phyloP scores from a whole-genome alignment of 2,329 filamentous ascomycete genomes.

The Immersiporthe knoxdaviesiana region DNA sequence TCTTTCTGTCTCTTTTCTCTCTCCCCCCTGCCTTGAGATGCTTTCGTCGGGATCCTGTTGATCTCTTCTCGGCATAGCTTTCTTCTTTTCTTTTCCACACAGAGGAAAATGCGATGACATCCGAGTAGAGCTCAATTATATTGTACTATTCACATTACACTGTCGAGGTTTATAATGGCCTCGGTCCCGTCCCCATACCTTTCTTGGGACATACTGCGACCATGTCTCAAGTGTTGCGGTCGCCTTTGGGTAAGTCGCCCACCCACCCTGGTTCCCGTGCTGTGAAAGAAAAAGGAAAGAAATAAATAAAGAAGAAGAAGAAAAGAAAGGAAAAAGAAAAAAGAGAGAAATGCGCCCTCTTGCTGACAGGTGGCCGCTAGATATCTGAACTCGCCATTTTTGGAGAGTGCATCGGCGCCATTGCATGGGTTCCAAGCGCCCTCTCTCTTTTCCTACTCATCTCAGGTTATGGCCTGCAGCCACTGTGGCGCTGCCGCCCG shows the following conservation, averaged over 20 bases:
- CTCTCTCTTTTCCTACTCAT: constrained; percentile 37
- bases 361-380: constrained; percentile 26
- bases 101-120: constrained; percentile 13
- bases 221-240: constrained; percentile 28
- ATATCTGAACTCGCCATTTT: constrained; percentile 31
- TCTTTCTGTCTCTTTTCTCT: not conserved
- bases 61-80: constrained; percentile 17
- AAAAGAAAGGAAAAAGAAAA: not conserved
- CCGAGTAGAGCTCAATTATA: not conserved
- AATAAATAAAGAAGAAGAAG: not conserved
- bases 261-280: constrained; percentile 1
- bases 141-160: not conserved
- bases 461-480: constrained; percentile 38
- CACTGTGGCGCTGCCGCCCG: constrained; percentile 39
- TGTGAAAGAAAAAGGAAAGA: not conserved
- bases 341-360: not conserved
- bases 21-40: not conserved
- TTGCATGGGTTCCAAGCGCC: constrained; percentile 40
- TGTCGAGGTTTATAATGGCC: constrained; percentile 17
- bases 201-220: constrained; percentile 27
- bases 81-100: too few species aligned
- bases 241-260: constrained; percentile 25
- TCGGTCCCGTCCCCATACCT: constrained; percentile 19
- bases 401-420: constrained; percentile 38
- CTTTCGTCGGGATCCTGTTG: not conserved